These are phyloP conservation scores for Plasmopara viticola DNA, from an alignment of 352 stramenopile genomes.

Conservation along the genomic window DNA sequence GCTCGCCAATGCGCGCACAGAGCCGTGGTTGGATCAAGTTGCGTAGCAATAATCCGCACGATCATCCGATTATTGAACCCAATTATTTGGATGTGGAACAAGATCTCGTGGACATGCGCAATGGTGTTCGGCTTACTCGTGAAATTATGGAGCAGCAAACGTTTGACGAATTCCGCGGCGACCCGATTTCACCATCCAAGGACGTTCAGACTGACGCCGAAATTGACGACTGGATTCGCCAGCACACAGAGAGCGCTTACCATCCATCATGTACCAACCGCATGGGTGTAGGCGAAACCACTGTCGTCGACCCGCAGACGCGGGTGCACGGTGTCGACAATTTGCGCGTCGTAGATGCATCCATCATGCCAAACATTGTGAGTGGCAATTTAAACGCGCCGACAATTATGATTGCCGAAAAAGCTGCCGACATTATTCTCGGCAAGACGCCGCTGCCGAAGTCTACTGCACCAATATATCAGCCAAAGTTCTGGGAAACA, in stretches of 20 bases:
- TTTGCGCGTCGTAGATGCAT: constrained; percentile 89
- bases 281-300: constrained; percentile 75
- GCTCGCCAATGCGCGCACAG: constrained; percentile 83
- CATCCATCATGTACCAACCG: constrained; percentile 87
- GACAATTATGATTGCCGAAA: constrained; percentile 92
- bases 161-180: constrained; percentile 78
- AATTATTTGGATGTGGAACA: constrained; percentile 85
- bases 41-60: constrained; percentile 63
- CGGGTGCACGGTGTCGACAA: constrained; percentile 83
- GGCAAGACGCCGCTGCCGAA: constrained; percentile 60
- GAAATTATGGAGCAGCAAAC: constrained; percentile 85
- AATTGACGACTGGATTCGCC: constrained; percentile 82
- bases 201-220: constrained; percentile 55
- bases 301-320: constrained; percentile 87
- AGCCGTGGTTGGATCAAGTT: constrained; percentile 81
- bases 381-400: constrained; percentile 92
- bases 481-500: constrained; percentile 65
- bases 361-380: constrained; percentile 92
- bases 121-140: constrained; percentile 67
- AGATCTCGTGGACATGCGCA: constrained; percentile 75
- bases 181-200: constrained; percentile 66
- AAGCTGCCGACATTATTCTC: constrained; percentile 90
- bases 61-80: constrained; percentile 78
- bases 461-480: constrained; percentile 69
- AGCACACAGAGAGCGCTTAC: constrained; percentile 83